phyloP scores from a whole-genome alignment of 2,329 filamentous ascomycete genomes.

The Fulvia fulva region DNA sequence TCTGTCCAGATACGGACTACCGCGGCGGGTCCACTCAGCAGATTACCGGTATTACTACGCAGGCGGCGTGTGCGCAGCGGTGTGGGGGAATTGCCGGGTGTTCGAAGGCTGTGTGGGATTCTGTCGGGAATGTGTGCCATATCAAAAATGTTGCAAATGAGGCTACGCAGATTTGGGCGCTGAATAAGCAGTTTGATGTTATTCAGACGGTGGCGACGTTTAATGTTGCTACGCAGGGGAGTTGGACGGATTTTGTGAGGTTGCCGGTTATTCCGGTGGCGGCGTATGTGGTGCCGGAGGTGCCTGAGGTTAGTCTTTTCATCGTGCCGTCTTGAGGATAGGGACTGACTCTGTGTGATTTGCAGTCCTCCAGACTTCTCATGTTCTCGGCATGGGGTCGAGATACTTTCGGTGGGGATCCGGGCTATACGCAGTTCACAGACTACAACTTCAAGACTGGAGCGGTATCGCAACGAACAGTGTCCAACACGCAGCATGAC shows the following conservation, averaged over 20 bases:
- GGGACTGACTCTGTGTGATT: not conserved
- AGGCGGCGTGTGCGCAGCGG: not conserved
- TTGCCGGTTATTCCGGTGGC: constrained; percentile 8
- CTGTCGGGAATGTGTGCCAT: not conserved
- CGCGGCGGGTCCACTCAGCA: not conserved
- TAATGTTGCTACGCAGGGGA: not conserved
- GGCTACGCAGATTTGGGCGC: constrained; percentile 1
- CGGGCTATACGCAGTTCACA: constrained; percentile 8
- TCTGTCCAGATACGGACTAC: constrained; percentile 1
- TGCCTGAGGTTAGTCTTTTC: not conserved
- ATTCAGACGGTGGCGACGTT: not conserved
- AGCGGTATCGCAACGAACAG: constrained; percentile 8
- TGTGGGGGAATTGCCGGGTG: constrained; percentile 7
- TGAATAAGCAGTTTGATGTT: constrained; percentile 5
- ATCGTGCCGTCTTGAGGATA: not conserved
- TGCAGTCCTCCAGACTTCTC: not conserved
- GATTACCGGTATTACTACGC: not conserved
- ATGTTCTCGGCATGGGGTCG: constrained; percentile 1
- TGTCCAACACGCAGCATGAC: constrained; percentile 47
- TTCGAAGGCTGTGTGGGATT: not conserved
- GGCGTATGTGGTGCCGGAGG: constrained; percentile 7
- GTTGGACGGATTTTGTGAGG: not conserved
- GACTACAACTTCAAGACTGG: constrained; percentile 13
- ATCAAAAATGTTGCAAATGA: constrained; percentile 1
- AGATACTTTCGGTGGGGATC: constrained; percentile 3